Evolutionary conservation across 805 yeast genomes (phyloP).

Genomic region (Hanseniaspora occidentalis): DNA sequence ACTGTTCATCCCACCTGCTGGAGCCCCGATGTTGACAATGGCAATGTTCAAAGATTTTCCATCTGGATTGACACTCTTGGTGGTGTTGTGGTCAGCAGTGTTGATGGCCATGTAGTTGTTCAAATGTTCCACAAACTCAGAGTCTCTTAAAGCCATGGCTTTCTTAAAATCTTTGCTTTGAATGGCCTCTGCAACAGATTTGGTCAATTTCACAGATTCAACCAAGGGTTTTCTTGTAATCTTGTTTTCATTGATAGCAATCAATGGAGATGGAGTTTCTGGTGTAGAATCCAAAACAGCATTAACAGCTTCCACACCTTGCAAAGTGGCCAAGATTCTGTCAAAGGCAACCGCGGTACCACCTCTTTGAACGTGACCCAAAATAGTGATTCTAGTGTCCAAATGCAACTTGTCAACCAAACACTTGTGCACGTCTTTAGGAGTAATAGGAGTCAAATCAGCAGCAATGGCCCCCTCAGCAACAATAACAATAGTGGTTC

Average conservation of each 20-base stretch:
- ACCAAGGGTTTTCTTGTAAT: constrained; percentile 74
- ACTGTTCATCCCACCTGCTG: constrained; percentile 67
- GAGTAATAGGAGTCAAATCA: constrained; percentile 67
- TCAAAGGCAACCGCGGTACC: constrained; percentile 97
- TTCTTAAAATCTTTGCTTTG: constrained; percentile 63
- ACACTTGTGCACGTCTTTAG: constrained; percentile 71
- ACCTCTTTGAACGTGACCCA: constrained; percentile 98
- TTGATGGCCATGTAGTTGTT: constrained; percentile 58
- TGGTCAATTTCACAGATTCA: constrained; percentile 80
- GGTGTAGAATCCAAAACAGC: constrained; percentile 86
- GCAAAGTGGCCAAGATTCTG: constrained; percentile 81
- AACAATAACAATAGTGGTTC: constrained; percentile 92
- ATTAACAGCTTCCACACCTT: constrained; percentile 94
- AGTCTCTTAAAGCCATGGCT: constrained; percentile 79
- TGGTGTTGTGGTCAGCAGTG: constrained; percentile 54
- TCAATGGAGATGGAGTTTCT: constrained; percentile 87
- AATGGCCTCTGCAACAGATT: constrained; percentile 85
- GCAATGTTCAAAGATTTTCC: constrained; percentile 50
- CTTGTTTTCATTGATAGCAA: constrained; percentile 79
- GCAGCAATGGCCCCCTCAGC: constrained; percentile 95
- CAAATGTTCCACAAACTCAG: constrained; percentile 75
- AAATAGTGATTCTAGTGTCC: constrained; percentile 88
- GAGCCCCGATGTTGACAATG: constrained; percentile 67
- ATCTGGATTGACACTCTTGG: constrained; percentile 40
- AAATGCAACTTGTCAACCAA: constrained; percentile 66